Base-by-base conservation (phyloP, 163 green algal genomes). In the Volvox carteri region DNA sequence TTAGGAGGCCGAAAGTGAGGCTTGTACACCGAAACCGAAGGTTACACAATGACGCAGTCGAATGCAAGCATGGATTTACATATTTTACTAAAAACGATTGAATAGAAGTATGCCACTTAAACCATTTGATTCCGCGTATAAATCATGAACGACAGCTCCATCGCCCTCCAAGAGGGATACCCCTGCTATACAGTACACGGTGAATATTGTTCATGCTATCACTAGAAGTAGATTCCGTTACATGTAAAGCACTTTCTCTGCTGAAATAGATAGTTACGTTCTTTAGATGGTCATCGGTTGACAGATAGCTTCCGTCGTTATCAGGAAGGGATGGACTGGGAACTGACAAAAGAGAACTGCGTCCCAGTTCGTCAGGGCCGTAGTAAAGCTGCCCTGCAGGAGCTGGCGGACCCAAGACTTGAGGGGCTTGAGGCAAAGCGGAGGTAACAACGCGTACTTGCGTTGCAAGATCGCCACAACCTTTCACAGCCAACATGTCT, bases 291-390 rank as follows among this genome's bases (percentile, higher is more conserved):
- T 65, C 54, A 65, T 65, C 28, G 25, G 28, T 23, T 65, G 54
- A 65, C 60, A 72, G 60, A 72, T 72, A 72, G 60, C 28, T 70
- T 39, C 9, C 50, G 62, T 33, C n/a, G 54, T n/a, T 12, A 37
- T 65, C 14, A 30, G 84, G 25, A 37, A 37, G 79, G 6, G 7
- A 92, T 87, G 72, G 81, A 97, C 19, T 99, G 97, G 97, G 97
- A 99, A 85, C 62, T 91, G 6, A 94, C 86, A 46, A 99, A 99
- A 84, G 97, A 99, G 75, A 99, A 99, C 90, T 97, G 96, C 68
- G 94, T 97, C 86, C 97, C 97, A 0, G 65, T 98, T 30, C 95
- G 94, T 54, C 52, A 79, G 9, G 96, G 96, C 0, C 92, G 96
- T 42, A 93, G 93, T 28, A 93, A 94, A 23, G 88, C 86, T 1